Conservation (phyloP, 805 yeast species). For the Scheffersomyces amazonensis region DNA sequence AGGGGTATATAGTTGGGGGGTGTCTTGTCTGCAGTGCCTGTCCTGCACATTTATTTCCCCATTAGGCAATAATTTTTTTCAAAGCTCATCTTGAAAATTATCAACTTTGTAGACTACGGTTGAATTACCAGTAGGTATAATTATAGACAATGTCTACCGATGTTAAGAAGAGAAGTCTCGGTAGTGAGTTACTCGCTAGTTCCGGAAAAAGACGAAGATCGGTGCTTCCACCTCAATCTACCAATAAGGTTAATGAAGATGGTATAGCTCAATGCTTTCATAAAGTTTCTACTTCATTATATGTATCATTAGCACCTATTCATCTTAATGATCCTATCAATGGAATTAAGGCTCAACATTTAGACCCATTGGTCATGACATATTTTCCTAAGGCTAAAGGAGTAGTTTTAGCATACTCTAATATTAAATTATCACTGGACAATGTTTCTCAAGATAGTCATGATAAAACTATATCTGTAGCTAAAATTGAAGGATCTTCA, state of each 20-base stretch:
- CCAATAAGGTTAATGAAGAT: constrained; percentile 35
- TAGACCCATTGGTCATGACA: constrained; percentile 86
- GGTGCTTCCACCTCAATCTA: constrained; percentile 19
- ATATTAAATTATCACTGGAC: constrained; percentile 52
- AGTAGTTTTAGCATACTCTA: constrained; percentile 76
- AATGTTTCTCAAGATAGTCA: constrained; percentile 33
- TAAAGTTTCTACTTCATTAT: constrained; percentile 56
- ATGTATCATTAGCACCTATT: constrained; percentile 86
- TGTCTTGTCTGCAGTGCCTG: too few relatives aligned
- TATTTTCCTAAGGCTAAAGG: constrained; percentile 73
- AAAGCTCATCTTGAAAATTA: too few relatives aligned
- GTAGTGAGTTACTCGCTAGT: background rate
- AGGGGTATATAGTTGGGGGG: too few relatives aligned
- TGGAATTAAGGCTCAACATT: constrained; percentile 84
- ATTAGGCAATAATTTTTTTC: too few relatives aligned
- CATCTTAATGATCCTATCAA: constrained; percentile 64
- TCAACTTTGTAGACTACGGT: too few relatives aligned
- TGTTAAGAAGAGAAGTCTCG: constrained; percentile 7
- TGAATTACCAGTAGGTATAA: too few relatives aligned
- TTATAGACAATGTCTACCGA: constrained; percentile 1
- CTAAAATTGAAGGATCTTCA: constrained; percentile 69
- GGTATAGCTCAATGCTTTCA: constrained; percentile 72
- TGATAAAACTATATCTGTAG: constrained; percentile 44
- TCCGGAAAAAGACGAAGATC: constrained; percentile 14
- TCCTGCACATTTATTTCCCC: too few relatives aligned